Conservation (phyloP, 1,284 basidiomycete genomes). For the Melanopsichium pennsylvanicum region DNA sequence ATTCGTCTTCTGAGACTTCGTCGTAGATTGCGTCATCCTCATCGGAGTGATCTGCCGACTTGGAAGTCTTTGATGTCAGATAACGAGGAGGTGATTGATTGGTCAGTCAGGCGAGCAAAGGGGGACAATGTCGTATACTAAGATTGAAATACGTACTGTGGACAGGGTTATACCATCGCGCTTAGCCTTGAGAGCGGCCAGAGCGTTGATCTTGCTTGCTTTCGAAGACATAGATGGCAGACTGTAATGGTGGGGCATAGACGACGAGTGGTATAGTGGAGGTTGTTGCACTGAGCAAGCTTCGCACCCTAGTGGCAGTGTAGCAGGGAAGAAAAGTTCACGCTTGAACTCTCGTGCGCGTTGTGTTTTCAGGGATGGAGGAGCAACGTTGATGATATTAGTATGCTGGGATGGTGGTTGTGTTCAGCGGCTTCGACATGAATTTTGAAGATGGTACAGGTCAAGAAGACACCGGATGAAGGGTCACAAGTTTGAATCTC, state of each 20-base stretch:
- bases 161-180: constrained; percentile 42
- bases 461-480: neutral
- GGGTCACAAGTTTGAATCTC: too few species aligned
- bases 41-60: constrained; percentile 54
- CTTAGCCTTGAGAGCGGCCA: constrained; percentile 62
- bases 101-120: neutral
- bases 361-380: too few species aligned
- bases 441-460: neutral
- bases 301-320: too few species aligned
- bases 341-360: too few species aligned
- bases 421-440: neutral
- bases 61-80: constrained; percentile 10
- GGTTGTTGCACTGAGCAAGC: neutral
- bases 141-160: constrained; percentile 16
- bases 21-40: constrained; percentile 75
- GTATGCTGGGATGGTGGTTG: neutral
- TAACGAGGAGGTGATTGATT: neutral
- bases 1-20: constrained; percentile 90
- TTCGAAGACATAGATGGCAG: constrained; percentile 41
- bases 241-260: neutral
- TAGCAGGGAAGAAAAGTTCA: too few species aligned
- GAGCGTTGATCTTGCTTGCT: constrained; percentile 55
- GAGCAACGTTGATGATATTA: neutral
- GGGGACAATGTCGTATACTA: too few species aligned
- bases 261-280: too few species aligned